Base-by-base conservation (phyloP, 805 yeast genomes). In the Wickerhamiella parazyma region DNA sequence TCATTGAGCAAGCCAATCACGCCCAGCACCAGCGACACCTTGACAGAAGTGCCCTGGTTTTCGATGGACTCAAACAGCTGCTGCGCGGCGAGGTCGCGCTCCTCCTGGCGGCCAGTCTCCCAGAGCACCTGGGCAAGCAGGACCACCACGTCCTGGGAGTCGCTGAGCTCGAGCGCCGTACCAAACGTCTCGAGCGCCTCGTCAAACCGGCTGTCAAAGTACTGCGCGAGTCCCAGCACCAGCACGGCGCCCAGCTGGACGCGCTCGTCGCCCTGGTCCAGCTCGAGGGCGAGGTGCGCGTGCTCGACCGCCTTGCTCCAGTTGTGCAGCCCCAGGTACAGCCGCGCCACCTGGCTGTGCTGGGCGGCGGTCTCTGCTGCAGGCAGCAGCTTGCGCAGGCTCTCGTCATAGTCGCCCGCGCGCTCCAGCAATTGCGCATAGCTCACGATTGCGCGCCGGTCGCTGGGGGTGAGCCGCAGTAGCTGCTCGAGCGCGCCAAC, bases 61-160 rank as follows among this genome's bases (percentile, higher is more conserved):
- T 72, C 78, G 33, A 86, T 73, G 52, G 70, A 75, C 19, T 71
- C 68, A 51, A 81, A 79, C 36, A 89, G 61, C 58, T 85, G 94
- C 52, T 86, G 95, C 38, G 82, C 55, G 0, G 96, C 95, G 1
- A 86, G 87, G 49, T 76, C 80, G 46, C 75, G 78, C 1, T 91
- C 76, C 4, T 81, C 91, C n/a, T 72, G 75, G 0, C 76, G 72
- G n/a, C 76, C 80, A 45, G 73, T 73, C 2, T 84, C 83, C 64
- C 79, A 80, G 40, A 91, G 65, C 0, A 87, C 80, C 55, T 86
- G 94, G 0, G 91, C 75, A 17, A 84, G 70, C 22, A 89, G 61
- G 6, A 79, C 73, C 12, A 84, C 76, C n/a, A 85, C 68, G 48
- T 78, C 71, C 49, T 72, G 75, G 4, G 80, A 74, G 39, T 73